Evolutionary conservation across 495 filamentous ascomycete species (phyloP).

Genomic region (Neurospora sp.): DNA sequence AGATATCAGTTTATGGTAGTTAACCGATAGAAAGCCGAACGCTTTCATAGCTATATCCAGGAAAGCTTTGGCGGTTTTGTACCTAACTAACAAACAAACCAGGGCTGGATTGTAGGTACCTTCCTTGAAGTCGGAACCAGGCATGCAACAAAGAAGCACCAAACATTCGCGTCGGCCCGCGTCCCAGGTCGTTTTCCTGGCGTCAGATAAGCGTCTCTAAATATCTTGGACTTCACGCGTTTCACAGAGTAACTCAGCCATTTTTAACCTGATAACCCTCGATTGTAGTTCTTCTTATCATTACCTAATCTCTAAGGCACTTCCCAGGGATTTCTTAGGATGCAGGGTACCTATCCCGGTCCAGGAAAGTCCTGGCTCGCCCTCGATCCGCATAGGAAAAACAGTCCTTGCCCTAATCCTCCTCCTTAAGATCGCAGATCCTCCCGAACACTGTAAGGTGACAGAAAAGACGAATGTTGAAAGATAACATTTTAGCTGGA

Average conservation of each 20-base stretch:
- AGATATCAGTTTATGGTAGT: too few relatives aligned
- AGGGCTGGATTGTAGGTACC: not conserved
- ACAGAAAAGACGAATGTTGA: not conserved
- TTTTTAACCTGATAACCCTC: not conserved
- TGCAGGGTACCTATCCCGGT: not conserved
- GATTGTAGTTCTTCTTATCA: not conserved
- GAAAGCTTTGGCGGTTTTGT: too few relatives aligned
- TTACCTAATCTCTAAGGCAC: not conserved
- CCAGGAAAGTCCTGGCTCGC: not conserved
- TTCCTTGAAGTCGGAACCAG: not conserved
- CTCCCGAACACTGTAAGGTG: not conserved
- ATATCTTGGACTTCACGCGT: not conserved
- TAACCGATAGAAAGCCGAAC: too few relatives aligned
- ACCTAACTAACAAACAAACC: too few relatives aligned
- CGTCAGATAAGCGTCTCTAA: not conserved
- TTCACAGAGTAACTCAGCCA: not conserved
- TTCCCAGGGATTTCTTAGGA: not conserved
- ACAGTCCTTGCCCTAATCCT: not conserved
- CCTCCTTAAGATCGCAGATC: not conserved
- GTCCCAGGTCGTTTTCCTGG: not conserved
- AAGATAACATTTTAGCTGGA: not conserved
- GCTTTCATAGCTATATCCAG: too few relatives aligned
- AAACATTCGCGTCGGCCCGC: not conserved
- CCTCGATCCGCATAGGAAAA: not conserved
- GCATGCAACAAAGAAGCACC: not conserved